Evolutionary conservation across 2,329 filamentous ascomycete species (phyloP), one percentile per base, ranked within the genome.

Genomic region (Diaporthe sp.): DNA sequence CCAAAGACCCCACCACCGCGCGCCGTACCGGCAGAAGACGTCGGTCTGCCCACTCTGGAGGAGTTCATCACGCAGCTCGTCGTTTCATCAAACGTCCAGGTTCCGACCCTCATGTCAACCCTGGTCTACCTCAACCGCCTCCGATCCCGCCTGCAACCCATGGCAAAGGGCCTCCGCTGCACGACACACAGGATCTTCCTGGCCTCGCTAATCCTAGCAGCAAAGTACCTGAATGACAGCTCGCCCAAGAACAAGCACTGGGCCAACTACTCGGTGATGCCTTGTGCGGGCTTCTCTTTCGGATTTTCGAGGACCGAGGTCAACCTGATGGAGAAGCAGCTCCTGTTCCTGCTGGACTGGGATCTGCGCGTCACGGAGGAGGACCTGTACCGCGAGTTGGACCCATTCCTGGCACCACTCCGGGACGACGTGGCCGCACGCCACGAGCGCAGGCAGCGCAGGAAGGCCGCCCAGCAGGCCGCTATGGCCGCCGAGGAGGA

Each of bases 171-270:
- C 77, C 94, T 98, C 86, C 93, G 94, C 79, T 98, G 97, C 88
- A 98, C 97, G 32, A 95, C 96, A 61, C 97, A 99, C 88, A 94
- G 97, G 80, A 98, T 99, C 88, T 98, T 99, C 86, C 90, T 99
- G 65, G 96, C 94, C 55, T 88, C 94, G 22, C 92, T 96, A 78
- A 97, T 97, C 81, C 88, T 93, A 59, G 92, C 97, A 1, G 96
- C 97, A 79, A 99, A 99, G 92, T 98, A 98, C 84, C 90, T 98
- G 79, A 98, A 99, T 84, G 97, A 98, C 88, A 98, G 95, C 76
- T 98, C 95, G 17, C 97, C 97, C 77, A 98, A 98, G 92, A 99
- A 99, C 91, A 98, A 98, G 92, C 97, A 99, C 89, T 99, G 97
- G 97, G 96, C 97, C 77, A 93, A 92, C 80, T 99, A 98, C 88